Percentiles rank a stretch among this genome's conserved stretches.
These are phyloP conservation scores for Kregervanrija delftensis DNA, from an alignment of 805 yeast species.

Conservation along the genomic window DNA sequence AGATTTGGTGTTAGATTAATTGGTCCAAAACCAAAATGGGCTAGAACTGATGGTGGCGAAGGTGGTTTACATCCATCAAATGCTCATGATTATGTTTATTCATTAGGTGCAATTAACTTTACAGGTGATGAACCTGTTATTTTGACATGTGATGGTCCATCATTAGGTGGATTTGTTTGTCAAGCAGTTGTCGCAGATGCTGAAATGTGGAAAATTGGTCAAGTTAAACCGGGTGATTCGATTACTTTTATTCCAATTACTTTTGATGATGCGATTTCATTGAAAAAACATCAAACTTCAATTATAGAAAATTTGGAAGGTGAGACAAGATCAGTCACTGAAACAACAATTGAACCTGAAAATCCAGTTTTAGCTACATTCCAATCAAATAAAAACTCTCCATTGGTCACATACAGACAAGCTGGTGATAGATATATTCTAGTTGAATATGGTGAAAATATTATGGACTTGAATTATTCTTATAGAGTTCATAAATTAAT, in stretches of 20 bases:
- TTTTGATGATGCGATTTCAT: constrained; percentile 56
- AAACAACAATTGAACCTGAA: constrained; percentile 41
- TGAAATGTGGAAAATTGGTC: constrained; percentile 98
- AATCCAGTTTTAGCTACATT: constrained; percentile 61
- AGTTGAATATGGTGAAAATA: constrained; percentile 88
- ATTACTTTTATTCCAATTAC: constrained; percentile 75
- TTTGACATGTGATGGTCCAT: constrained; percentile 95
- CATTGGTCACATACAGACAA: constrained; percentile 81
- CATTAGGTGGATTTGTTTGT: constrained; percentile 96
- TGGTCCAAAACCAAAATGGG: constrained; percentile 97
- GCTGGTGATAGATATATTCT: constrained; percentile 94
- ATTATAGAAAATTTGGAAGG: constrained; percentile 43
- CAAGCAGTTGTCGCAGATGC: constrained; percentile 93
- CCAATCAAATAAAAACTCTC: constrained; percentile 44
- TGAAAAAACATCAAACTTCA: constrained; percentile 57
- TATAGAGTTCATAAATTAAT: constrained; percentile 83
- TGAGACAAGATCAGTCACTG: constrained; percentile 22
- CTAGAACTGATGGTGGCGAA: constrained; percentile 93
- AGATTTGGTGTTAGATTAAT: constrained; percentile 91
- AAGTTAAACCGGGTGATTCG: constrained; percentile 88
- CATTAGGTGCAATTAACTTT: constrained; percentile 93
- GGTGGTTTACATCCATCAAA: constrained; percentile 99
- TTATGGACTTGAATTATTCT: constrained; percentile 75
- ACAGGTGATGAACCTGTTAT: constrained; percentile 99
- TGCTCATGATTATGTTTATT: constrained; percentile 95